These are phyloP conservation scores for Aspergillus egyptiacus DNA, from an alignment of 495 filamentous ascomycete genomes.

Conservation along the genomic window DNA sequence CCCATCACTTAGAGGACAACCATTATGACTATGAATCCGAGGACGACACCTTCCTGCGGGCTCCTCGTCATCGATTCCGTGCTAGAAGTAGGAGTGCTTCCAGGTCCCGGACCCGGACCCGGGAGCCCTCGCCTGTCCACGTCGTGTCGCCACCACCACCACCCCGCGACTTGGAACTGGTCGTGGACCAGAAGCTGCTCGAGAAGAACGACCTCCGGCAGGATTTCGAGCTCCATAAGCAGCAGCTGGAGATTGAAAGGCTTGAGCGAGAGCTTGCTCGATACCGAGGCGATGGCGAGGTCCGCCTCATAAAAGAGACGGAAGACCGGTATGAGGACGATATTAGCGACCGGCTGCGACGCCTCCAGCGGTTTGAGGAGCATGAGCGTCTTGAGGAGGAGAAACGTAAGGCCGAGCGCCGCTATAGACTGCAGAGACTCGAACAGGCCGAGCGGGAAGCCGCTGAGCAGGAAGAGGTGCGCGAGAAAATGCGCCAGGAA, in stretches of 20 bases:
- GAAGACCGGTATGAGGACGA: constrained; percentile 35
- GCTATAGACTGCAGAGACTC: constrained; percentile 25
- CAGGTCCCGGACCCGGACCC: constrained; percentile 18
- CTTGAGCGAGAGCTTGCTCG: constrained; percentile 40
- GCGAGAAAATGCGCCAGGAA: constrained; percentile 16
- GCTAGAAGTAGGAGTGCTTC: constrained; percentile 16
- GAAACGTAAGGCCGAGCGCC: constrained; percentile 25
- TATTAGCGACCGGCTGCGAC: constrained; percentile 30
- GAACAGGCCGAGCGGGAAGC: constrained; percentile 29
- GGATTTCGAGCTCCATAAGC: constrained; percentile 36
- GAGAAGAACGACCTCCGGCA: constrained; percentile 34
- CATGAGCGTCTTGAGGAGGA: constrained; percentile 30
- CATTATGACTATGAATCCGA: constrained; percentile 25
- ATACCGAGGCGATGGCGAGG: constrained; percentile 20
- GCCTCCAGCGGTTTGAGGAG: constrained; percentile 30
- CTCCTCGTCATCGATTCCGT: constrained; percentile 18
- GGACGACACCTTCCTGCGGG: constrained; percentile 25
- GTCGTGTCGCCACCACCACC: too few species aligned
- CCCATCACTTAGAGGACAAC: constrained; percentile 9
- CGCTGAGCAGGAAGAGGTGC: constrained; percentile 22
- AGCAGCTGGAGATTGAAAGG: constrained; percentile 42
- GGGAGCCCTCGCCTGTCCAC: constrained; percentile 15
- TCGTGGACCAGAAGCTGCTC: constrained; percentile 33
- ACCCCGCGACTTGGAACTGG: constrained; percentile 33
- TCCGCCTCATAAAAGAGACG: constrained; percentile 27